Evolutionary conservation across 345 rosid species (phyloP).

Genomic region (Syzygium aqueum): DNA sequence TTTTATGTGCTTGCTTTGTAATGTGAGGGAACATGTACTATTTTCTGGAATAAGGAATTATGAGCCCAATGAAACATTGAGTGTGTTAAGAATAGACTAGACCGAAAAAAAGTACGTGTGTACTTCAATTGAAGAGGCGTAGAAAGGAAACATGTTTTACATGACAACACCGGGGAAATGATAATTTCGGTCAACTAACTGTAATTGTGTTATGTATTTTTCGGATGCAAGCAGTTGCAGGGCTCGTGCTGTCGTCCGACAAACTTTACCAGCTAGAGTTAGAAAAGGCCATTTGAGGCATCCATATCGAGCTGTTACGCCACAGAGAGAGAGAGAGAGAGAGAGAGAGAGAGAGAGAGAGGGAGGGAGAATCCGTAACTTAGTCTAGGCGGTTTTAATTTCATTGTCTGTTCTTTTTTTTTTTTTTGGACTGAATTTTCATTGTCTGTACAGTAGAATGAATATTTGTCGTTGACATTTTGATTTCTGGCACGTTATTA

Average conservation of each 20-base stretch:
- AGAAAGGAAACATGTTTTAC: background rate
- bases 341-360: too few relatives aligned
- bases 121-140: background rate
- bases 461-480: background rate
- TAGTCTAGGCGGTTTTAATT: too few relatives aligned
- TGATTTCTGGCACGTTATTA: background rate
- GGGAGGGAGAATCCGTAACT: too few relatives aligned
- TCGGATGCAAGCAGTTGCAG: background rate
- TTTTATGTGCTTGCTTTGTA: background rate
- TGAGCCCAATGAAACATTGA: background rate
- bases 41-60: background rate
- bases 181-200: background rate
- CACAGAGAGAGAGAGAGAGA: too few relatives aligned
- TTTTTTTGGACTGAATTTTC: background rate
- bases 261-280: background rate
- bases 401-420: too few relatives aligned
- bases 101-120: background rate
- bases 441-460: background rate
- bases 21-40: background rate
- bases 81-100: background rate
- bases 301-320: background rate
- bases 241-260: background rate
- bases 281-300: background rate
- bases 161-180: background rate
- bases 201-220: background rate